These are phyloP conservation scores for Pseudonectria buxi DNA, from an alignment of 2,329 filamentous ascomycete genomes.

Conservation along the genomic window DNA sequence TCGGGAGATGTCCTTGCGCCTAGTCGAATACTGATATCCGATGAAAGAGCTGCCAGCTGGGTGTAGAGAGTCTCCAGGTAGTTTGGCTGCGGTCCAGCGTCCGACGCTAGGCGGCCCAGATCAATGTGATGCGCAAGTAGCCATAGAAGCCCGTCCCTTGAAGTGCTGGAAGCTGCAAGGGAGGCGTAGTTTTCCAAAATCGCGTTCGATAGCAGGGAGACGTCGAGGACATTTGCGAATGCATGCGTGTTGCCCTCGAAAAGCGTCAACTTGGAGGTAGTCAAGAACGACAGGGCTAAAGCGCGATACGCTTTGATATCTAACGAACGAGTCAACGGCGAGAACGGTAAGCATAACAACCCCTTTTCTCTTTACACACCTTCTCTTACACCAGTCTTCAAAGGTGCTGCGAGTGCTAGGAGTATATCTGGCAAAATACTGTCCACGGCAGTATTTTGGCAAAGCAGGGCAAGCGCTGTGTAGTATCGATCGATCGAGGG, in stretches of 20 bases:
- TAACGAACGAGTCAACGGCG: too few relatives aligned
- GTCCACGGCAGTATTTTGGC: constrained; percentile 16
- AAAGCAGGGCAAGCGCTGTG: constrained; percentile 31
- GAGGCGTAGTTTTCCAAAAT: constrained; percentile 32
- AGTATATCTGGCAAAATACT: constrained; percentile 17
- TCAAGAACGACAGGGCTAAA: constrained; percentile 34
- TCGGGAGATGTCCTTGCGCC: constrained; percentile 13
- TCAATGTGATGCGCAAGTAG: constrained; percentile 62
- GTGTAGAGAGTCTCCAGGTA: constrained; percentile 48
- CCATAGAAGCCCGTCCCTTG: constrained; percentile 48
- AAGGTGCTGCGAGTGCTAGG: constrained; percentile 24
- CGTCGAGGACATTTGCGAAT: constrained; percentile 29
- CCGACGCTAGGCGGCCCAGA: constrained; percentile 37
- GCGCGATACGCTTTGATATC: constrained; percentile 25
- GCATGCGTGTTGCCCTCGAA: constrained; percentile 34
- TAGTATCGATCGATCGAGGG: constrained; percentile 32
- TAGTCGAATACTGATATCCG: constrained; percentile 43
- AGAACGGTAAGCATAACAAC: too few relatives aligned
- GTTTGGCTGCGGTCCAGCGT: constrained; percentile 28
- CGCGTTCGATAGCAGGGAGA: constrained; percentile 19
- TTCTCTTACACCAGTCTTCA: constrained; percentile 9
- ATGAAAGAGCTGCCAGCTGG: constrained; percentile 45
- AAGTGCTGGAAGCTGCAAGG: constrained; percentile 15
- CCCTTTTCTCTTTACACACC: background rate
- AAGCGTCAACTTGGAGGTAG: constrained; percentile 28